Evolutionary conservation across 306 rosid genomes (phyloP).

Genomic region (Castanea mollissima): DNA sequence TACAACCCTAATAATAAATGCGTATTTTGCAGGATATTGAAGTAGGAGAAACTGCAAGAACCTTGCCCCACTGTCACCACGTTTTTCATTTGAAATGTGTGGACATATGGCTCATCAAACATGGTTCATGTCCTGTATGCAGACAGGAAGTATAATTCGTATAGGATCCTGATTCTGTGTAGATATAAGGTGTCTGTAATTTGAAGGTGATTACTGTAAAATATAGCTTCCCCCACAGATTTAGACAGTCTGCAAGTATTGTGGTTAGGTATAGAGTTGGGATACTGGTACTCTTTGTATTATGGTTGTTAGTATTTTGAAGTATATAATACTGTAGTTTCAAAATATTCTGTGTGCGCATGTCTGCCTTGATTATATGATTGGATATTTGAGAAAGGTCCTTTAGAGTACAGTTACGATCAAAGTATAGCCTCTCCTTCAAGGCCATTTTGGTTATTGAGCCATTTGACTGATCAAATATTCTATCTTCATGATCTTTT

Average conservation of each 20-base stretch:
- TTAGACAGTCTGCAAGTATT: not conserved
- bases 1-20: not conserved
- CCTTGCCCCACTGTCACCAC: conserved; percentile 60
- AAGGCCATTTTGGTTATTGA: not conserved
- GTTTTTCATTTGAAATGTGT: conserved; percentile 74
- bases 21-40: conserved; percentile 51
- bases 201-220: not conserved
- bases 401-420: not conserved
- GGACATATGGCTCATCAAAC: conserved; percentile 72
- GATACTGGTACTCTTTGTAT: not conserved
- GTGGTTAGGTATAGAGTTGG: not conserved
- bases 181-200: not conserved
- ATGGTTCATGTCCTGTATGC: conserved; percentile 76
- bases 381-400: not conserved
- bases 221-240: not conserved
- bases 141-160: conserved; percentile 45
- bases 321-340: not conserved
- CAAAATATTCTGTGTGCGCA: not conserved
- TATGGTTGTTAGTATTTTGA: not conserved
- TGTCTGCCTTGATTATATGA: not conserved
- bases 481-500: not conserved
- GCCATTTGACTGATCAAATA: not conserved
- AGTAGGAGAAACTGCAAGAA: conserved; percentile 65
- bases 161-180: not conserved
- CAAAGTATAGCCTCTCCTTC: not conserved